A percentile compares a stretch with the other conserved stretches of the same genome.
These are phyloP conservation scores for Phaeosphaeriaceae sp. DNA, from an alignment of 2,329 filamentous ascomycete species.

Conservation along the genomic window DNA sequence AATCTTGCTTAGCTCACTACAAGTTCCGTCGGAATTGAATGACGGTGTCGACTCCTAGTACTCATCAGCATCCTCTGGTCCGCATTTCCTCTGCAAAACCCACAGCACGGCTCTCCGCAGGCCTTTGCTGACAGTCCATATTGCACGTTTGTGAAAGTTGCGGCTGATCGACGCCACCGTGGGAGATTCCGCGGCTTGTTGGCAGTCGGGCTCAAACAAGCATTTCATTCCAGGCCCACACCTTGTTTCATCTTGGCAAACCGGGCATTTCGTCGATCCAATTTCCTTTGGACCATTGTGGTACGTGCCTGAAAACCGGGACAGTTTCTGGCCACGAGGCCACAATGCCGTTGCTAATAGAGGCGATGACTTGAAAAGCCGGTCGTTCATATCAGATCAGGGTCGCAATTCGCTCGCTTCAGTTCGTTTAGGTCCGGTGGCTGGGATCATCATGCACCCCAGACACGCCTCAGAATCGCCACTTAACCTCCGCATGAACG, in stretches of 20 bases:
- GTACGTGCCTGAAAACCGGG: conserved; percentile 14
- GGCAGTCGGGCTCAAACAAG: conserved; percentile 14
- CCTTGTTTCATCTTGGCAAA: conserved; percentile 8
- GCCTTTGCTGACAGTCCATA: not conserved
- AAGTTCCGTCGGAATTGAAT: not conserved
- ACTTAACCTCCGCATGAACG: conserved; percentile 26
- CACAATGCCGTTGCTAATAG: conserved; percentile 10
- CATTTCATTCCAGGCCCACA: conserved; percentile 21
- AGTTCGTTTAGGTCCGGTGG: conserved; percentile 17
- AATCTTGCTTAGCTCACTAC: no score
- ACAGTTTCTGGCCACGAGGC: conserved; percentile 15
- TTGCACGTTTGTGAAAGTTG: not conserved
- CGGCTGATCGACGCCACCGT: not conserved
- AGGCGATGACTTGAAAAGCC: conserved; percentile 12
- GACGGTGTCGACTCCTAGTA: not conserved
- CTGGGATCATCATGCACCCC: conserved; percentile 39
- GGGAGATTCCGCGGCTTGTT: not conserved
- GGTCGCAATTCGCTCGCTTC: conserved; percentile 30
- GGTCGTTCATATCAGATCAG: conserved; percentile 10
- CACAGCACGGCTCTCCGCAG: not conserved
- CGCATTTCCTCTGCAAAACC: not conserved
- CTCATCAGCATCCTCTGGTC: not conserved
- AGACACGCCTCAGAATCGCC: conserved; percentile 30
- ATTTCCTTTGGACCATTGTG: conserved; percentile 32
- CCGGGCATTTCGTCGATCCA: conserved; percentile 8